Base-by-base conservation (phyloP, 768 basidiomycete genomes). In the Dioszegia aurantiaca region DNA sequence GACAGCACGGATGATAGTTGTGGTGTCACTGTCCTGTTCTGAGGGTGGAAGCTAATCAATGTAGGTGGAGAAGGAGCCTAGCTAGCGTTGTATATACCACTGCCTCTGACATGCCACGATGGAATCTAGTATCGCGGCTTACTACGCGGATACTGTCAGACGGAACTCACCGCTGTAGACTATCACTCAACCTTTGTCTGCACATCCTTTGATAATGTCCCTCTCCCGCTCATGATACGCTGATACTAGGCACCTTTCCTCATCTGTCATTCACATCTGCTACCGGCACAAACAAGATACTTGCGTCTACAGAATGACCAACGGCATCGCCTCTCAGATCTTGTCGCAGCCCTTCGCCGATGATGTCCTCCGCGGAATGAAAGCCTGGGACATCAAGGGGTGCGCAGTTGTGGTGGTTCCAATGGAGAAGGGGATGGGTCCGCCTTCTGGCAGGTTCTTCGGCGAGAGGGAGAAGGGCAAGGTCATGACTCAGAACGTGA, bases 61-160 rank as follows among this genome's bases (percentile, higher is more conserved):
- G n/a, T n/a, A 53, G 51, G 51, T 40, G 51, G 51, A 23, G 51
- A 53, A 39, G 51, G 51, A 24, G 51, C 37, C 17, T 53, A 53
- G 51, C 3, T 19, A 21, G n/a, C 27, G 51, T 53, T 53, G 51
- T 53, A 5, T 26, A 53, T 53, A 23, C 10, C 4, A 21, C 21
- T 42, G 17, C 3, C 12, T 41, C 16, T 26, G 17, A 24, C 36
- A 21, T 51, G 31, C 39, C 19, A 21, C 27, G 17, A 21, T 8
- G 14, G 40, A 5, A 42, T n/a, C 9, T n/a, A n/a, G n/a, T n/a
- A n/a, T n/a, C n/a, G n/a, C n/a, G n/a, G n/a, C n/a, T n/a, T n/a
- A n/a, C n/a, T n/a, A n/a, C n/a, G n/a, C n/a, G n/a, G n/a, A n/a
- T n/a, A n/a, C n/a, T n/a, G n/a, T n/a, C n/a, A n/a, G n/a, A n/a